Conservation (phyloP, 257 asterid species). For the Fraxinus cuspidata region DNA sequence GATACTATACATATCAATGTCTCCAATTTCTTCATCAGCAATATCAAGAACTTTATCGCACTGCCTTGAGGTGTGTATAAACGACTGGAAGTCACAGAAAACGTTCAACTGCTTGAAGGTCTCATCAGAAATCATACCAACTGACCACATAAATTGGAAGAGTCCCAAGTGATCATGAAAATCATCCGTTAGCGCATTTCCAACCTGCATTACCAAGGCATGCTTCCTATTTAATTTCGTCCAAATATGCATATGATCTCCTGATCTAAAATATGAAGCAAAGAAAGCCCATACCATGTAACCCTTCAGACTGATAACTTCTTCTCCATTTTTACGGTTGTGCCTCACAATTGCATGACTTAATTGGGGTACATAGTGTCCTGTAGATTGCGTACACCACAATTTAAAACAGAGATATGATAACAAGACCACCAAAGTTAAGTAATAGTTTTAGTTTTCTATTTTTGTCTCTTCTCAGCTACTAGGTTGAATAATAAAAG, state of each 20-base stretch:
- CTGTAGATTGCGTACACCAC: conserved; percentile 36
- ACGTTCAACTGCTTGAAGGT: conserved; percentile 73
- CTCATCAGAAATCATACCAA: conserved; percentile 92
- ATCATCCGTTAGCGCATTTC: conserved; percentile 90
- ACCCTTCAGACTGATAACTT: conserved; percentile 75
- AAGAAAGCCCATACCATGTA: conserved; percentile 65
- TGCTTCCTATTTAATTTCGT: conserved; percentile 13
- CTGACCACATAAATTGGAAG: conserved; percentile 83
- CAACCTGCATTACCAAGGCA: conserved; percentile 58
- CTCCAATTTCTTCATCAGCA: conserved; percentile 74
- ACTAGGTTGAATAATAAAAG: not conserved
- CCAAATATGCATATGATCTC: conserved; percentile 14
- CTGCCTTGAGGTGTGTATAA: conserved; percentile 43
- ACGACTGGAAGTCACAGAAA: conserved; percentile 58
- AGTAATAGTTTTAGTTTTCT: not conserved
- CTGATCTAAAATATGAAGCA: conserved; percentile 6
- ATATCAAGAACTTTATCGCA: conserved; percentile 55
- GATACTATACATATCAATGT: conserved; percentile 84
- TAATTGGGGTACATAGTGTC: conserved; percentile 96
- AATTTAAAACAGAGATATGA: not conserved
- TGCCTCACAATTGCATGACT: conserved; percentile 79
- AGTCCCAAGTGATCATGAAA: conserved; percentile 79
- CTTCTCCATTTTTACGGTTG: conserved; percentile 50
- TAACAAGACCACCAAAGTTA: not conserved
- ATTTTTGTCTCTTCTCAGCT: not conserved